Evolutionary conservation across 768 basidiomycete species (phyloP).

Genomic region (Lyophyllum atratum): DNA sequence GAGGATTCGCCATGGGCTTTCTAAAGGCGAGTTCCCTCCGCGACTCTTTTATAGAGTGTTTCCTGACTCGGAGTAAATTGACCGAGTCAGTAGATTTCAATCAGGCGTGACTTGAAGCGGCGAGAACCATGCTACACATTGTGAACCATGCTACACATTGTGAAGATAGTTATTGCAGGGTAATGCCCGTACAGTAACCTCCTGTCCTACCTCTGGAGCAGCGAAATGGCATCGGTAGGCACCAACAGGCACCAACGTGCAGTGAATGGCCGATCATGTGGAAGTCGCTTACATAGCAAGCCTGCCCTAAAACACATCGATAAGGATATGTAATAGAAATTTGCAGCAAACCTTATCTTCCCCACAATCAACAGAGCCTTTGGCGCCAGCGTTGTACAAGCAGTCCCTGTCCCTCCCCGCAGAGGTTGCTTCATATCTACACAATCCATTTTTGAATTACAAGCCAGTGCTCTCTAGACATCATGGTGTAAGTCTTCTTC

Average conservation of each 20-base stretch:
- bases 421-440: conserved; percentile 27
- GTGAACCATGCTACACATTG: too few relatives aligned
- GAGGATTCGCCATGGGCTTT: conserved; percentile 24
- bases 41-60: neutral
- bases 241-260: too few relatives aligned
- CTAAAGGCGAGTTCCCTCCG: neutral
- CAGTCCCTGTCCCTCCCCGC: conserved; percentile 24
- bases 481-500: conserved; percentile 75
- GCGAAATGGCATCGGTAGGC: neutral
- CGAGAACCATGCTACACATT: too few relatives aligned
- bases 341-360: conserved; percentile 36
- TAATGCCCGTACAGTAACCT: too few relatives aligned
- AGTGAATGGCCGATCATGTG: too few relatives aligned
- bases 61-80: neutral
- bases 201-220: neutral
- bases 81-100: neutral
- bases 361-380: conserved; percentile 36
- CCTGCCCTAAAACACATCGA: conserved; percentile 45
- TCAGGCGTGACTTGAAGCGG: too few relatives aligned
- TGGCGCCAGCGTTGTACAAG: conserved; percentile 32
- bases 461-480: conserved; percentile 46
- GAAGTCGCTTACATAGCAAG: neutral
- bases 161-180: too few relatives aligned
- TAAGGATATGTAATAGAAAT: conserved; percentile 34
- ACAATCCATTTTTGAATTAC: conserved; percentile 20